Evolutionary conservation across 1,284 basidiomycete species (phyloP).

Genomic region (Austroboletus novae-zelandiae): DNA sequence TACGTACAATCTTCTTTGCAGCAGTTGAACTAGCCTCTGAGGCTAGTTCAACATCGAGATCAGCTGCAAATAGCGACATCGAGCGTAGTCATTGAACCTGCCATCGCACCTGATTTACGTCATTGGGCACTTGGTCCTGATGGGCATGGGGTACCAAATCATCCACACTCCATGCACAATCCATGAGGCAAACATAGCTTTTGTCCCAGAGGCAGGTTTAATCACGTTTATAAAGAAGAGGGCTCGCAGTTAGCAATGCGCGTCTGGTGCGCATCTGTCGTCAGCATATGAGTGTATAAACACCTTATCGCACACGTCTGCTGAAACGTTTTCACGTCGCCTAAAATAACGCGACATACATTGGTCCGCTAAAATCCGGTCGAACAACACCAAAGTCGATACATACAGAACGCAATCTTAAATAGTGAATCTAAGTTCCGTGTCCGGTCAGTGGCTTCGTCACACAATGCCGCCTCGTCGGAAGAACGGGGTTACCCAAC

Average conservation of each 20-base stretch:
- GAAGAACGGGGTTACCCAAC: background rate
- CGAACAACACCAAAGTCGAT: background rate
- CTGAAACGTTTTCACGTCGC: background rate
- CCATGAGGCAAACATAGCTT: background rate
- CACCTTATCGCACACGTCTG: background rate
- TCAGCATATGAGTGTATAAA: background rate
- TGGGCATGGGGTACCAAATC: background rate
- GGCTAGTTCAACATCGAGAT: too few species aligned
- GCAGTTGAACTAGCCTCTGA: background rate
- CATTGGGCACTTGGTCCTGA: background rate
- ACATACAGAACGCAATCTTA: background rate
- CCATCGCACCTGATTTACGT: background rate
- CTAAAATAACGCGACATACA: background rate
- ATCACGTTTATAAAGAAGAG: background rate
- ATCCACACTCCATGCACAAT: background rate
- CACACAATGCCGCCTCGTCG: background rate
- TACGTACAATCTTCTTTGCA: background rate
- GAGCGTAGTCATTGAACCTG: background rate
- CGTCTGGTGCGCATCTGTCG: background rate
- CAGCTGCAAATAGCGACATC: background rate
- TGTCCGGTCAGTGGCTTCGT: background rate
- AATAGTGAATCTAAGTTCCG: background rate
- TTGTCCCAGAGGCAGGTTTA: background rate
- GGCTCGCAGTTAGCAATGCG: background rate
- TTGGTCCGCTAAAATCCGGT: background rate